Evolutionary conservation across 495 filamentous ascomycete species (phyloP), one percentile per base, ranked within the genome.

Genomic region (Cercophora scortea): DNA sequence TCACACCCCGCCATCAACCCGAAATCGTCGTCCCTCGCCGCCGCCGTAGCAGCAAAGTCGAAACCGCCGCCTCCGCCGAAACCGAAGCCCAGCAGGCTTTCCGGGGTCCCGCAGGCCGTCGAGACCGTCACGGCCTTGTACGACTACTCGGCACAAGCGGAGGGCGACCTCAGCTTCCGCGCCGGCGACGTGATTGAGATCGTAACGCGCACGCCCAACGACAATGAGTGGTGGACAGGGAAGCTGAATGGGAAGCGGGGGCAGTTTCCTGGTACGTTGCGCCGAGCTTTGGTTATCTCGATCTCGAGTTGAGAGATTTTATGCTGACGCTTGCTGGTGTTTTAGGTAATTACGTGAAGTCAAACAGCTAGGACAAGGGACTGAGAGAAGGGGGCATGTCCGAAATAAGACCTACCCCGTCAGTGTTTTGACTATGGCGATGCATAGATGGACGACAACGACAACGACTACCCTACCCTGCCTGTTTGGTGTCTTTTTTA

Each of bases 151-250:
- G 93, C 93, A 16, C 90, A 96, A 61, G 91, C 91, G 3, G 91
- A 95, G 50, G 90, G 90, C 1, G 93, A 99, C 65, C 75, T 99
- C 49, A 94, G 87, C 61, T 99, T 99, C 64, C 81, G 77, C 4
- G 82, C 89, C 0, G 94, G 93, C 4, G 94, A 99, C 53, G 71
- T 88, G 32, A 97, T 99, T 60, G 90, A 96, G 66, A 89, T 99
- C 51, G 65, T 89, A 11, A 75, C 78, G 54, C 77, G 88, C 43
- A 95, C 90, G 11, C 73, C 74, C 13, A 95, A 94, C 56, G 86
- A 87, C 46, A 95, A 99, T 60, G 93, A 97, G 69, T 99, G 93
- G 93, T 99, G 93, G 93, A 83, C 76, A 2, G 93, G 93, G 6
- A 84, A 78, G 64, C 54, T 93, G 50, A 72, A 82, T 54, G 90